A percentile compares a stretch with the other conserved stretches of the same genome.
phyloP scores from a whole-genome alignment of 768 basidiomycete genomes.

The Coprinopsis cinerea region DNA sequence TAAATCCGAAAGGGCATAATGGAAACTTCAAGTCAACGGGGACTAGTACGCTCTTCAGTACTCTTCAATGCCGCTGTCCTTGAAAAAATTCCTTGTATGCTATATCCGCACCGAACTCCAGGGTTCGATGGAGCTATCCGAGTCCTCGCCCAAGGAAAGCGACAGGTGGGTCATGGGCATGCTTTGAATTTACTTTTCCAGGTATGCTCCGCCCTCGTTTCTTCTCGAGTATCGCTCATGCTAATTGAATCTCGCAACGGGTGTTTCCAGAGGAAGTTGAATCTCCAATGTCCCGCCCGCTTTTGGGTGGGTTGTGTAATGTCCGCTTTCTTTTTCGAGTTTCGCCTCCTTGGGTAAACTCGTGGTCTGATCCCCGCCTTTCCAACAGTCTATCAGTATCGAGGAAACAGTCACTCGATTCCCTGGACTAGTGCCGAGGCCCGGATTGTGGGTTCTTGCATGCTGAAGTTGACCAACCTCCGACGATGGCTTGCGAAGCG shows the following conservation, averaged over 20 bases:
- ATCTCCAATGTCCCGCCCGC: not conserved
- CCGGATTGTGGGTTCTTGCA: conserved; percentile 6
- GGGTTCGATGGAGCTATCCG: not conserved
- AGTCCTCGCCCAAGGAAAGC: not conserved
- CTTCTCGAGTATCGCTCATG: not conserved
- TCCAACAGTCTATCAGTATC: too few relatives aligned
- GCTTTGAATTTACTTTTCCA: not conserved
- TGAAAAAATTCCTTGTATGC: not conserved
- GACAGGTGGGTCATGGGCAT: not conserved
- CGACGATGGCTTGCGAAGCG: not conserved
- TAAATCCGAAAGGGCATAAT: too few relatives aligned
- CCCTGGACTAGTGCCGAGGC: not conserved
- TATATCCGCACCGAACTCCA: conserved; percentile 3
- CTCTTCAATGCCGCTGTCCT: not conserved
- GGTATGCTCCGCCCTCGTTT: conserved; percentile 1
- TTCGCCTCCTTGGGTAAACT: not conserved
- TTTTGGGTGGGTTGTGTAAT: not conserved
- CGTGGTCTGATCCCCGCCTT: not conserved
- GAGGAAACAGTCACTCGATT: not conserved
- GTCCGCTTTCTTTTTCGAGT: not conserved
- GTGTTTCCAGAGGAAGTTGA: not conserved
- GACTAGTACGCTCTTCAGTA: not conserved
- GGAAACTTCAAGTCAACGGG: too few relatives aligned
- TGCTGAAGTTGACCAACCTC: not conserved
- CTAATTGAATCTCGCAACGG: not conserved